These are phyloP conservation scores for Penicillium ochrochloron DNA, from an alignment of 495 filamentous ascomycete genomes.

Conservation along the genomic window DNA sequence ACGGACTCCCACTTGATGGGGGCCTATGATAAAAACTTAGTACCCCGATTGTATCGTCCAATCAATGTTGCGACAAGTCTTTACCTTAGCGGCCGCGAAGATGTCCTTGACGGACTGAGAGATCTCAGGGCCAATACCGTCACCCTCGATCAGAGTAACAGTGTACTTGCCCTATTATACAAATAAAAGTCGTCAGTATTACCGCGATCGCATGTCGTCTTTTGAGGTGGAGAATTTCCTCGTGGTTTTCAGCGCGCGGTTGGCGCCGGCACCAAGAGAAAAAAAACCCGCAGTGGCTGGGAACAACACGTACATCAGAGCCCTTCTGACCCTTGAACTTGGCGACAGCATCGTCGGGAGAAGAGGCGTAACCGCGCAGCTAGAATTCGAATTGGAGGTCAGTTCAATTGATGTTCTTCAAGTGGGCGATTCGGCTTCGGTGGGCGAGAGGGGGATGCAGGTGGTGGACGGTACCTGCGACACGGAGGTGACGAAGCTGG, in stretches of 20 bases:
- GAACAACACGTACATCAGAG: conserved; percentile 66
- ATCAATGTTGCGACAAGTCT: conserved; percentile 23
- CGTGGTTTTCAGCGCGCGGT: conserved; percentile 20
- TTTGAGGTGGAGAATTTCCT: conserved; percentile 9
- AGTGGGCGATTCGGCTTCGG: conserved; percentile 3
- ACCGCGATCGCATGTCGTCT: conserved; percentile 9
- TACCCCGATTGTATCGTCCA: conserved; percentile 17
- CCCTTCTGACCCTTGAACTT: conserved; percentile 91
- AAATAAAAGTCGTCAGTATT: conserved; percentile 22
- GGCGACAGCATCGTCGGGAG: conserved; percentile 75
- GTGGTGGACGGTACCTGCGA: conserved; percentile 52
- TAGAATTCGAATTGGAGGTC: conserved; percentile 32
- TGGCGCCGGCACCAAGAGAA: conserved; percentile 27
- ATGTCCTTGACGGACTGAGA: conserved; percentile 97
- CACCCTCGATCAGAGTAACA: conserved; percentile 96
- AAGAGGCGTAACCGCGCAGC: conserved; percentile 55
- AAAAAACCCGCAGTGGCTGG: conserved; percentile 28
- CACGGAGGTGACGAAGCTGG: conserved; percentile 52
- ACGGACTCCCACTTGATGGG: conserved; percentile 97
- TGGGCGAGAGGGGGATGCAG: conserved; percentile 7
- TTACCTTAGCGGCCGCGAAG: conserved; percentile 90
- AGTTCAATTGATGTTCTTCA: conserved; percentile 29
- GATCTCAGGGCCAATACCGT: conserved; percentile 98
- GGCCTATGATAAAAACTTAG: conserved; percentile 62
- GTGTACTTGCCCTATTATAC: conserved; percentile 81